Base-by-base conservation (phyloP, 257 asterid species). In the Solanum corneliomulleri region DNA sequence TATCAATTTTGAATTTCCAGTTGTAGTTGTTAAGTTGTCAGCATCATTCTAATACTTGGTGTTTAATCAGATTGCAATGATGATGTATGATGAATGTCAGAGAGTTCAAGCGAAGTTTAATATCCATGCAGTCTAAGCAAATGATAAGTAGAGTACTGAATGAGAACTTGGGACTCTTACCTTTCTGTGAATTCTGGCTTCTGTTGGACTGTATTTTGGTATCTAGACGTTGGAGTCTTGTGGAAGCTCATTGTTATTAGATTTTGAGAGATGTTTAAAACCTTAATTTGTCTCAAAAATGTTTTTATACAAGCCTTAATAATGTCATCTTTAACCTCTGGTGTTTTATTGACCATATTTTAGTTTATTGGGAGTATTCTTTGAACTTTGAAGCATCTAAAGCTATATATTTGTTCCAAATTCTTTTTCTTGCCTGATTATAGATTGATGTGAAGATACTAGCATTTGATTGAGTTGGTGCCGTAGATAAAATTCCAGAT, bases 61-160 rank as follows among this genome's bases (percentile, higher is more conserved):
- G 89, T 93, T 93, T 88, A 83, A 86, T 89, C 98, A 93, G 96
- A 91, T 92, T 91, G 95, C 96, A 91, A 87, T 86, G 94, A 93
- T 88, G 96, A 92, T 91, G 95, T 91, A 92, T 94, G 95, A 94
- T 92, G 93, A 92, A 89, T 90, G 90, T 90, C 89, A 92, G 93
- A 88, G 89, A 93, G 86, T 91, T 89, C 91, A 60, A 41, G 91
- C 76, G 86, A 85, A 91, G 93, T 89, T 86, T 91, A 90, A 82
- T 88, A 88, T 60, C 77, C 91, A 66, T 83, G 87, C 75, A 88
- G 90, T 88, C 91, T 91, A 88, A 90, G 89, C 87, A 88, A 88
- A 87, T 90, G 90, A 83, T 89, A 89, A 80, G 25, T 90, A 84
- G 80, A 89, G 86, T 87, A 91, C 77, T 69, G 87, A 92, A 85